Conservation (phyloP, 1,284 basidiomycete genomes). For the Pulveroboletus sp. region DNA sequence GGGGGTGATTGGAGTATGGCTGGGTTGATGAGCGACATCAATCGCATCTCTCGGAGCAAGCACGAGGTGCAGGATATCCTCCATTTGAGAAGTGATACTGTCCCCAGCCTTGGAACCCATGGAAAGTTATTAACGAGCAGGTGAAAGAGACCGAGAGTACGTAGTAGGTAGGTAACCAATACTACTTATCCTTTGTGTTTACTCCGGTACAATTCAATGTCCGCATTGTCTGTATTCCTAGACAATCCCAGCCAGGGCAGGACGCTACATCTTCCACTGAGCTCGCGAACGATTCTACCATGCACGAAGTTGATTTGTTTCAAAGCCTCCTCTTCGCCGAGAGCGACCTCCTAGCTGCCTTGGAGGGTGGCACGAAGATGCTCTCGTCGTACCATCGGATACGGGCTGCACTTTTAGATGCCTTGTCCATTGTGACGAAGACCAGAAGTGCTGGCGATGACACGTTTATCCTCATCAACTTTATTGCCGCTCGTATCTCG, state of each 20-base stretch:
- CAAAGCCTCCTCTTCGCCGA: constrained; percentile 5
- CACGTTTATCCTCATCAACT: background rate
- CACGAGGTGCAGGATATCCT: background rate
- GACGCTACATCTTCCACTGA: no score
- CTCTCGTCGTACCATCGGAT: constrained; percentile 6
- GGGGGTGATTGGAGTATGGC: background rate
- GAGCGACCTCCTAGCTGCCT: constrained; percentile 1
- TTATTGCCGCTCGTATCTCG: constrained; percentile 7
- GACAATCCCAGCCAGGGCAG: no score
- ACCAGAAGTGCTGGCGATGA: background rate
- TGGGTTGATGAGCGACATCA: background rate
- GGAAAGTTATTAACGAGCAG: background rate
- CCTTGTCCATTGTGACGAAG: background rate
- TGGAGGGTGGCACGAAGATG: background rate
- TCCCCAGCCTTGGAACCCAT: constrained; percentile 1
- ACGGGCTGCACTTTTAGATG: constrained; percentile 1
- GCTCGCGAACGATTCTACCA: no score
- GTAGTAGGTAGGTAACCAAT: no score
- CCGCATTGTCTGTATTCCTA: constrained; percentile 12
- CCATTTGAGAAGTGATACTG: rapidly evolving
- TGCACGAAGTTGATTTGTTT: background rate
- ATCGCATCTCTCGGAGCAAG: background rate
- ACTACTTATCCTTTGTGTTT: background rate
- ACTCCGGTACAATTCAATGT: constrained; percentile 6
- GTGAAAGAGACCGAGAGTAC: no score